Percentiles rank a stretch among this genome's conserved stretches.
These are phyloP conservation scores for Penicillium diatomitis DNA, from an alignment of 495 filamentous ascomycete species.

Conservation along the genomic window DNA sequence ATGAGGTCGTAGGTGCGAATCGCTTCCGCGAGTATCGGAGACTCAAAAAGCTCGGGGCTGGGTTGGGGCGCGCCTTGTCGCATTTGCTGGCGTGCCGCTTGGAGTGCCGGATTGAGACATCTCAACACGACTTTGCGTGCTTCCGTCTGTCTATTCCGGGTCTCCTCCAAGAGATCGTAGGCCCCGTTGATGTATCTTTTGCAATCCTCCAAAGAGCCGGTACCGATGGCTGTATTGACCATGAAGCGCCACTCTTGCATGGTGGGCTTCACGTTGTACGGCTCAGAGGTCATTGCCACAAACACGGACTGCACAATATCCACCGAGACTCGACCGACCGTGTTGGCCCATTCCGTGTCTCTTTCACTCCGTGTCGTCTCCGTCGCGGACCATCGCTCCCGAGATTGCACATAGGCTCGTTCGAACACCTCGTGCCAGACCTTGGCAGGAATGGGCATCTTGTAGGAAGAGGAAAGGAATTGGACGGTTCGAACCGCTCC, in stretches of 20 bases:
- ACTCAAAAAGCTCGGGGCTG: conserved; percentile 13
- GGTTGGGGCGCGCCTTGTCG: neutral
- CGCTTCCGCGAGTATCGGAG: conserved; percentile 24
- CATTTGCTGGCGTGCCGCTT: neutral
- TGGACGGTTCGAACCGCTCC: conserved; percentile 46
- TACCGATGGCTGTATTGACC: conserved; percentile 27
- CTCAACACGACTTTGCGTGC: conserved; percentile 19
- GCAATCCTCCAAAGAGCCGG: conserved; percentile 11
- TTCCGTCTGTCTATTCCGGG: conserved; percentile 15
- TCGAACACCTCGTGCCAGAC: conserved; percentile 53
- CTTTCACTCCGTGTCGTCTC: conserved; percentile 6
- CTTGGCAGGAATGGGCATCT: conserved; percentile 34
- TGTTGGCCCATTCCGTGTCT: neutral
- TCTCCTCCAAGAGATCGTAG: conserved; percentile 24
- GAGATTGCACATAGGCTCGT: conserved; percentile 47
- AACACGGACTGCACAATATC: conserved; percentile 38
- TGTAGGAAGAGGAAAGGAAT: conserved; percentile 47
- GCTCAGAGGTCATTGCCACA: conserved; percentile 45
- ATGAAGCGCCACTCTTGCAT: conserved; percentile 44
- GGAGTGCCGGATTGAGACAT: conserved; percentile 13
- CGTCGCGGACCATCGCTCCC: conserved; percentile 6
- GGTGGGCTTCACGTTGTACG: conserved; percentile 47
- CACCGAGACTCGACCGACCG: conserved; percentile 25
- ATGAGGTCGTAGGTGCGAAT: conserved; percentile 30
- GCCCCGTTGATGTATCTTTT: conserved; percentile 17